Base-by-base conservation (phyloP, 164 flowering plant genomes). In the Piper longum region DNA sequence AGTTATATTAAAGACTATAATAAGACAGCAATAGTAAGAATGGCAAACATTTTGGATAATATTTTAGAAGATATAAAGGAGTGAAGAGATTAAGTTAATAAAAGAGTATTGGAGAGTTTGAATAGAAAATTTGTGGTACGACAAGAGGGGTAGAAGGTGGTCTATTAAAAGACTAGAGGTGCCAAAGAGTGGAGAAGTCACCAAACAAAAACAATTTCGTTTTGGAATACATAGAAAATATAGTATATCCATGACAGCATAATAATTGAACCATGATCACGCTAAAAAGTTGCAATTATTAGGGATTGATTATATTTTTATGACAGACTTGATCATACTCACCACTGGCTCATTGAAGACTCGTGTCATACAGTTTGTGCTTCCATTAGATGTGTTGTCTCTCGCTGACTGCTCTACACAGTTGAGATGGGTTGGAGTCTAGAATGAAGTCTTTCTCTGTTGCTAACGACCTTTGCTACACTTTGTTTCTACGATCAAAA, bases 181-280 rank as follows among this genome's bases (percentile, higher is more conserved):
- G 41, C 41, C 4, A 16, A 48, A 62, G 62, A 67, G 74, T 66
- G 75, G 67, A 48, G 68, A 68, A 45, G 69, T 66, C 70, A 63
- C 70, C 8, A 48, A 61, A 68, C 39, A 17, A 44, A 67, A 67
- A 64, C 41, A 54, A 61, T 44, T 61, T 67, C 44, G 39, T 54
- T 60, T 62, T 71, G 60, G 70, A 63, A n/a, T 58, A 59, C 36
- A 60, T 57, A 43, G 73, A 63, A 17, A 58, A 59, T 12, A 60
- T 57, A 42, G 51, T 41, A 57, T 57, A 57, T 36, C 41, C 60
- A 57, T 57, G 59, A 6, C 19, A 48, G 56, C 14, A 64, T 45
- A 73, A 72, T 72, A 69, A 73, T 73, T 69, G 72, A 72, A 19
- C 55, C 67, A 73, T 73, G 64, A 69, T 69, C 54, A 63, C 39